phyloP scores from a whole-genome alignment of 1,284 basidiomycete species.

The Sanghuangporus baumii region DNA sequence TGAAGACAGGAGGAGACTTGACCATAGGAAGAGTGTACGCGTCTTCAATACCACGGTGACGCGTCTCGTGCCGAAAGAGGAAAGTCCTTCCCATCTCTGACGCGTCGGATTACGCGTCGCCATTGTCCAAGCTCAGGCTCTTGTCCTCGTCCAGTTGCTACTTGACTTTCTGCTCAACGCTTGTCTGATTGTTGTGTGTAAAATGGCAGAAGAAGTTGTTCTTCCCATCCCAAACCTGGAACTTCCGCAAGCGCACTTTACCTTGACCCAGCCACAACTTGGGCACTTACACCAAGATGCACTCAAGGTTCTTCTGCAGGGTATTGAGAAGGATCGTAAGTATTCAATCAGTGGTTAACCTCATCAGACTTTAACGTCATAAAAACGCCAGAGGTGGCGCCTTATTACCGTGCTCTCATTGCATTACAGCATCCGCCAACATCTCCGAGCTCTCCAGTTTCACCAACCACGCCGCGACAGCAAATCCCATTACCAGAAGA shows the following conservation, averaged over 20 bases:
- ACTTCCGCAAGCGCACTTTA: conserved; percentile 74
- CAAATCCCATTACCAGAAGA: conserved; percentile 44
- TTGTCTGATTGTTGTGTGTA: not conserved
- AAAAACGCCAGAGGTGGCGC: conserved; percentile 62
- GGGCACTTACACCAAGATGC: conserved; percentile 63
- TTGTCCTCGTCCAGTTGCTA: not conserved
- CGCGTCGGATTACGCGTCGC: conserved; percentile 14
- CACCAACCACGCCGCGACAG: conserved; percentile 24
- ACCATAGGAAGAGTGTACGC: conserved; percentile 31
- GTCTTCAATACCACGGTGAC: conserved; percentile 27
- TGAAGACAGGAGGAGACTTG: conserved; percentile 1
- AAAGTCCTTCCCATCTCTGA: conserved; percentile 5
- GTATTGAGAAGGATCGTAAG: conserved; percentile 83
- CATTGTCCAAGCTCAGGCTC: conserved; percentile 11
- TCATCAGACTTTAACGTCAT: not conserved
- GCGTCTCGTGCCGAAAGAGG: conserved; percentile 2
- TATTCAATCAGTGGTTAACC: conserved; percentile 16
- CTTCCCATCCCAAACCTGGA: conserved; percentile 82
- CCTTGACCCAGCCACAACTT: conserved; percentile 59
- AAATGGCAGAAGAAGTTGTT: conserved; percentile 81
- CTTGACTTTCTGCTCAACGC: conserved; percentile 11
- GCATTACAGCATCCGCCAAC: conserved; percentile 17
- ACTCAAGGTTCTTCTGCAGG: conserved; percentile 60
- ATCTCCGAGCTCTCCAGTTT: conserved; percentile 24
- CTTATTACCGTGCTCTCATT: conserved; percentile 62